phyloP scores from a whole-genome alignment of 2,329 filamentous ascomycete genomes.

The Dactylella cylindrospora region DNA sequence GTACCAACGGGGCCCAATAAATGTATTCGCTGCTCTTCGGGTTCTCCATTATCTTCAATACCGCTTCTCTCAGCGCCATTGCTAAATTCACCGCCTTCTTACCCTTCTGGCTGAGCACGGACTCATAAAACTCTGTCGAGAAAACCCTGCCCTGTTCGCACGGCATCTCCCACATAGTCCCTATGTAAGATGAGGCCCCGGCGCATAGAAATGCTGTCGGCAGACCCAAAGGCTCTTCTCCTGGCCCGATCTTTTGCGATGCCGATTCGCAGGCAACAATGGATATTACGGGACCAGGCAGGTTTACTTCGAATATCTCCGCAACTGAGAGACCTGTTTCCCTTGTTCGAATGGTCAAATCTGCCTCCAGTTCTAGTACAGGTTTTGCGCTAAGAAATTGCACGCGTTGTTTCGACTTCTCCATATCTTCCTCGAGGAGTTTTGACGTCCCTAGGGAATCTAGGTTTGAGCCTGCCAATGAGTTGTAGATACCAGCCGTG shows the following conservation, averaged over 20 bases:
- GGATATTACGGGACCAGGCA: background rate
- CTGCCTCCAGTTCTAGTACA: background rate
- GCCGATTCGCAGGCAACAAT: conserved; percentile 6
- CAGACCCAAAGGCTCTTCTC: background rate
- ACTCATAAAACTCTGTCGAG: background rate
- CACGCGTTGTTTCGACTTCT: background rate
- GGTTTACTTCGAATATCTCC: conserved; percentile 1
- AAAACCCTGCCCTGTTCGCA: background rate
- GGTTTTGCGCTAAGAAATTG: background rate
- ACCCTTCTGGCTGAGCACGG: background rate
- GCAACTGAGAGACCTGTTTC: background rate
- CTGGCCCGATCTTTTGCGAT: background rate
- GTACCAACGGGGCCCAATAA: conserved; percentile 1
- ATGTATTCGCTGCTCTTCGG: background rate
- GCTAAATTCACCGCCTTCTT: background rate
- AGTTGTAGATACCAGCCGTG: background rate
- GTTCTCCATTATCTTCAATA: background rate
- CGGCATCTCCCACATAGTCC: conserved; percentile 4
- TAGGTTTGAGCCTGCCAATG: background rate
- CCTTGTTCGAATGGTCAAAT: background rate
- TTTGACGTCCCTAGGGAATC: background rate
- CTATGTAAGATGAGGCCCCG: conserved; percentile 1
- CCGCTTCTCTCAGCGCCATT: background rate
- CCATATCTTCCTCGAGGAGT: background rate
- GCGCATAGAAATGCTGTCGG: background rate